These are phyloP conservation scores for Symbiodinium natans DNA, from an alignment of 73 alveolate species.

Conservation along the genomic window DNA sequence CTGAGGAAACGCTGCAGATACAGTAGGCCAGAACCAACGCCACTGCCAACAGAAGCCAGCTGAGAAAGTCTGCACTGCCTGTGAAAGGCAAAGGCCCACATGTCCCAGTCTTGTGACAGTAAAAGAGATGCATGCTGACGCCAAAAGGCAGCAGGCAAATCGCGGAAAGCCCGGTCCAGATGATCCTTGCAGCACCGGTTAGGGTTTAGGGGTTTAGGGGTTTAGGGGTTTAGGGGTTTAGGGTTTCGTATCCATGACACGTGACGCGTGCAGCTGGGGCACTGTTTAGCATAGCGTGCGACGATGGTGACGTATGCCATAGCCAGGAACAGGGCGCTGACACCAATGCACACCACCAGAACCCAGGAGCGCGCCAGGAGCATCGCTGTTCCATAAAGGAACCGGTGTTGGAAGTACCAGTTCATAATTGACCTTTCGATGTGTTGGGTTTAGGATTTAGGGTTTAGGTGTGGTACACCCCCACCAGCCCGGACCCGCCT, in stretches of 20 bases:
- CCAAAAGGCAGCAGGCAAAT: conserved; percentile 28
- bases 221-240: too few relatives aligned
- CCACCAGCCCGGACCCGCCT: not conserved
- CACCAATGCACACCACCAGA: not conserved
- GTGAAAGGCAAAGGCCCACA: not conserved
- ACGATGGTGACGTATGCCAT: conserved; percentile 41
- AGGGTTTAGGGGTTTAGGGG: too few relatives aligned
- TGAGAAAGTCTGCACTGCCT: not conserved
- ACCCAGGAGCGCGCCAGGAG: conserved; percentile 7
- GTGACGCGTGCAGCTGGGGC: not conserved
- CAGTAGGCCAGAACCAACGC: conserved; percentile 18
- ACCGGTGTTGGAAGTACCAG: not conserved
- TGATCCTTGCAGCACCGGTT: conserved; percentile 41
- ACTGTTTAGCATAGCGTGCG: conserved; percentile 46
- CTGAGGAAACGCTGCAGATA: conserved; percentile 34
- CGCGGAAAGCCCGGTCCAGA: conserved; percentile 38
- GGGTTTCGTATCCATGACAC: too few relatives aligned
- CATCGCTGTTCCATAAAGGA: not conserved
- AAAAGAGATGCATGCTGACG: conserved; percentile 36
- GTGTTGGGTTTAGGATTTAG: too few relatives aligned
- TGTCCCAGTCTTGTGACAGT: conserved; percentile 3
- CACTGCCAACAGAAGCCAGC: conserved; percentile 8
- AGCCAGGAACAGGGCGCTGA: conserved; percentile 10
- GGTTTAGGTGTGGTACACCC: too few relatives aligned
- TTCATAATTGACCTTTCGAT: not conserved